phyloP scores from a whole-genome alignment of 768 basidiomycete genomes.

The Cystofilobasidium ferigula region DNA sequence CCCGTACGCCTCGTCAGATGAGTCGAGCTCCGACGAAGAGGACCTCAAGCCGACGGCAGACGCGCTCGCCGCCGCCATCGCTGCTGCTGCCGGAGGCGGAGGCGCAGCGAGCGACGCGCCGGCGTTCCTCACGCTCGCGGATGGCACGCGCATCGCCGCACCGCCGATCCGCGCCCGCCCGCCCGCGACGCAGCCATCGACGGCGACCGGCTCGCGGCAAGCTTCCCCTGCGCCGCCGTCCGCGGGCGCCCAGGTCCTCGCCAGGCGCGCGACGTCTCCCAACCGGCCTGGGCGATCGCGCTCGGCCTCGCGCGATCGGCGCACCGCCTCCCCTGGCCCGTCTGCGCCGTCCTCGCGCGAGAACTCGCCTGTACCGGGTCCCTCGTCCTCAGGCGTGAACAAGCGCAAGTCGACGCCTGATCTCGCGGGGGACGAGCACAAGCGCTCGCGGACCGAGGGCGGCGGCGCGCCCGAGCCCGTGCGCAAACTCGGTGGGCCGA shows the following conservation, averaged over 20 bases:
- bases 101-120: neutral
- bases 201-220: neutral
- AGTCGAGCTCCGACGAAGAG: neutral
- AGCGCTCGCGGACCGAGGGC: neutral
- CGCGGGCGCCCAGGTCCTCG: slow-evolving; percentile 19
- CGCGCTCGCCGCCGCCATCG: neutral
- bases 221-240: slow-evolving; percentile 5
- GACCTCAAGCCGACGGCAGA: neutral
- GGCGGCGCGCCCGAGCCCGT: neutral
- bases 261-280: slow-evolving; percentile 21
- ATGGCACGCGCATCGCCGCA: slow-evolving; percentile 3
- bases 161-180: slow-evolving; percentile 6
- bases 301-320: slow-evolving; percentile 1
- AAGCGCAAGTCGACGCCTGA: slow-evolving; percentile 23
- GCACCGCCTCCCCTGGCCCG: slow-evolving; percentile 1
- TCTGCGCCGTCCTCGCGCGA: neutral
- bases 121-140: neutral
- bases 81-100: neutral
- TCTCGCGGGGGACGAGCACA: slow-evolving; percentile 2
- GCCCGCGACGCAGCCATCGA: neutral
- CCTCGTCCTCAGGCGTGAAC: neutral
- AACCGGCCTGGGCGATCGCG: neutral
- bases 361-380: neutral
- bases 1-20: slow-evolving; percentile 20
- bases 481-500: slow-evolving; percentile 6